phyloP scores from a whole-genome alignment of 2,329 filamentous ascomycete species.

The Colletotrichum spinosum region DNA sequence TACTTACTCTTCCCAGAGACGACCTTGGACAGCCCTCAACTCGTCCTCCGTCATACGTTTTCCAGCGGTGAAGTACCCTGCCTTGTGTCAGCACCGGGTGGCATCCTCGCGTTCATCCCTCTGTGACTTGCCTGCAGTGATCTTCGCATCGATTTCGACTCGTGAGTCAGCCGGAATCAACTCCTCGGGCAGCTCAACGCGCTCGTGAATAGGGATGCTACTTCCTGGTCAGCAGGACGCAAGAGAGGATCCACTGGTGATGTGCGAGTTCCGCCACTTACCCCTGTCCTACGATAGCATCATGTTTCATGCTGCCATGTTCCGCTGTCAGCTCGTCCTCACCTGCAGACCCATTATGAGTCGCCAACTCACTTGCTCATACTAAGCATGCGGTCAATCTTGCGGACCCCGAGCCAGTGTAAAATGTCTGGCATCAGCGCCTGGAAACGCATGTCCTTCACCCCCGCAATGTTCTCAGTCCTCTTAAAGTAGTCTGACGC shows the following conservation, averaged over 20 bases:
- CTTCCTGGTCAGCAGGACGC: conserved; percentile 33
- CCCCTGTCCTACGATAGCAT: conserved; percentile 88
- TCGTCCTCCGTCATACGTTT: conserved; percentile 91
- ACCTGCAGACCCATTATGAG: background rate
- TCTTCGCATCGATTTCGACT: conserved; percentile 99
- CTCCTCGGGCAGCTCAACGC: conserved; percentile 91
- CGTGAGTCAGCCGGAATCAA: conserved; percentile 94
- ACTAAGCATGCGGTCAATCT: conserved; percentile 98
- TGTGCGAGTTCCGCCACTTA: conserved; percentile 48
- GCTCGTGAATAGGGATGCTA: conserved; percentile 86
- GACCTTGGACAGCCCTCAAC: conserved; percentile 85
- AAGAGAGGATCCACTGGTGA: background rate
- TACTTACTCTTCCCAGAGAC: conserved; percentile 86
- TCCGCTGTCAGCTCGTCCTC: conserved; percentile 11
- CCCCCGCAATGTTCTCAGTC: conserved; percentile 98
- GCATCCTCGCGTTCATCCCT: background rate
- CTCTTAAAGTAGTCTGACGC: conserved; percentile 96
- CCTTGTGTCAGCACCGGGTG: conserved; percentile 9
- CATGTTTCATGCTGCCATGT: conserved; percentile 81
- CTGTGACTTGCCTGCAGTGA: conserved; percentile 80
- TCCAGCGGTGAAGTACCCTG: conserved; percentile 85
- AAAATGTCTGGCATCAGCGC: conserved; percentile 97
- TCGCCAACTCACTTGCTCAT: conserved; percentile 85
- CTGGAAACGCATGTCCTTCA: conserved; percentile 98
- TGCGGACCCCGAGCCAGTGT: conserved; percentile 97